These are phyloP conservation scores for Mortierella hygrophila DNA, from an alignment of 192 early-diverging fungal species.

Conservation along the genomic window DNA sequence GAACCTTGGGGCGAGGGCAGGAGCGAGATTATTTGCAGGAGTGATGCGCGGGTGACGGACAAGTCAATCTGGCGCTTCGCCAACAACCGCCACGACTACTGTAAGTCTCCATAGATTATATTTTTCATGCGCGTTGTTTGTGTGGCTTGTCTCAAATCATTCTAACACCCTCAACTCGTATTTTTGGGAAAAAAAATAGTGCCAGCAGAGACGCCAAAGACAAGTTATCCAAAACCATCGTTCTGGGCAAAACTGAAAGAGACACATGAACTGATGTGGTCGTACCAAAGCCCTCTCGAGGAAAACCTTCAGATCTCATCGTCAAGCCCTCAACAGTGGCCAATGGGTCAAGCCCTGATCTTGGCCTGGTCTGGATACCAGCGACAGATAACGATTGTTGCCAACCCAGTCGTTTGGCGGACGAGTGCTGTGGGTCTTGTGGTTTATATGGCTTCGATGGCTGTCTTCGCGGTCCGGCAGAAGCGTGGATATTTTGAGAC, in stretches of 20 bases:
- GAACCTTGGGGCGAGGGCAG: conserved; percentile 83
- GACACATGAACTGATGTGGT: conserved; percentile 85
- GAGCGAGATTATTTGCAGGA: conserved; percentile 15
- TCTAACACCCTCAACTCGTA: background rate
- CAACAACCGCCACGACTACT: conserved; percentile 32
- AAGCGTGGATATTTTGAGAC: conserved; percentile 59
- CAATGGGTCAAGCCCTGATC: conserved; percentile 83
- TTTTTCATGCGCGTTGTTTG: background rate
- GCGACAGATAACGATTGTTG: conserved; percentile 25
- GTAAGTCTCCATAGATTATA: conserved; percentile 7
- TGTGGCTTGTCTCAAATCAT: background rate
- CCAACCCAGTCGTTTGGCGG: conserved; percentile 42
- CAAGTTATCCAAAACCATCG: conserved; percentile 64
- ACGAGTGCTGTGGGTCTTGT: conserved; percentile 4
- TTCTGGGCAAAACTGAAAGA: conserved; percentile 88
- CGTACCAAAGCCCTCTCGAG: conserved; percentile 82
- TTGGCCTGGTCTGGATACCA: conserved; percentile 76
- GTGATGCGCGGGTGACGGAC: background rate
- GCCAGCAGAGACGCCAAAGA: conserved; percentile 63
- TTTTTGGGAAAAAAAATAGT: conserved; percentile 41
- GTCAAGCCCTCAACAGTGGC: conserved; percentile 87
- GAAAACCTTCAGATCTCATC: conserved; percentile 77
- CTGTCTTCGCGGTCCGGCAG: conserved; percentile 61
- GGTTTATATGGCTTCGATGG: conserved; percentile 10
- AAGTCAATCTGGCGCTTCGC: conserved; percentile 34